These are phyloP conservation scores for Amphicarpaea edgeworthii DNA, from an alignment of 306 rosid genomes.

Conservation along the genomic window DNA sequence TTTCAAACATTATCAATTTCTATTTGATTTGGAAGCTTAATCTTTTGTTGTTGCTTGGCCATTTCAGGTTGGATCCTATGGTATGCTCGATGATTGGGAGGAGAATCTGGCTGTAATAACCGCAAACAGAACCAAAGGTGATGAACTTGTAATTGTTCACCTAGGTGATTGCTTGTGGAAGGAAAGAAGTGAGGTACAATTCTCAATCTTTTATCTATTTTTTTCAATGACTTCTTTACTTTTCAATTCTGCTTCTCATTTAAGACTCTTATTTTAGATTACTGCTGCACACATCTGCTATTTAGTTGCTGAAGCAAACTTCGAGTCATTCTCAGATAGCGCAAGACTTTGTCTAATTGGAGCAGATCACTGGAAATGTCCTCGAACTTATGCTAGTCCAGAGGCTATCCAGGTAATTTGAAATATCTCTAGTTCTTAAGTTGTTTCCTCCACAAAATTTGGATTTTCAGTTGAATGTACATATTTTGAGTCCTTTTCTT, in stretches of 20 bases:
- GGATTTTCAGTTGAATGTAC: conserved; percentile 10
- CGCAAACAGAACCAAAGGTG: conserved; percentile 95
- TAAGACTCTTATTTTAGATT: conserved; percentile 61
- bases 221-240: background rate
- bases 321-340: conserved; percentile 80
- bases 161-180: conserved; percentile 96
- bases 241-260: conserved; percentile 45
- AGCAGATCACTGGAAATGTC: conserved; percentile 93
- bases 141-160: conserved; percentile 85
- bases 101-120: conserved; percentile 90
- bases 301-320: conserved; percentile 92
- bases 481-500: conserved; percentile 26
- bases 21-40: conserved; percentile 36
- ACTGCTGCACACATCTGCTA: conserved; percentile 97
- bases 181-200: conserved; percentile 84
- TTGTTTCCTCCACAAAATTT: conserved; percentile 29
- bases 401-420: conserved; percentile 92
- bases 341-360: conserved; percentile 94
- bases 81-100: conserved; percentile 94
- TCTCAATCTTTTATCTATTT: conserved; percentile 25
- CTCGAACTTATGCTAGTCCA: conserved; percentile 92
- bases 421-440: conserved; percentile 27
- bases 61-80: conserved; percentile 65
- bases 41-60: conserved; percentile 30
- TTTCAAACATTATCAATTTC: conserved; percentile 32